Evolutionary conservation across 345 rosid species (phyloP).

Genomic region (Luvunga scandens): DNA sequence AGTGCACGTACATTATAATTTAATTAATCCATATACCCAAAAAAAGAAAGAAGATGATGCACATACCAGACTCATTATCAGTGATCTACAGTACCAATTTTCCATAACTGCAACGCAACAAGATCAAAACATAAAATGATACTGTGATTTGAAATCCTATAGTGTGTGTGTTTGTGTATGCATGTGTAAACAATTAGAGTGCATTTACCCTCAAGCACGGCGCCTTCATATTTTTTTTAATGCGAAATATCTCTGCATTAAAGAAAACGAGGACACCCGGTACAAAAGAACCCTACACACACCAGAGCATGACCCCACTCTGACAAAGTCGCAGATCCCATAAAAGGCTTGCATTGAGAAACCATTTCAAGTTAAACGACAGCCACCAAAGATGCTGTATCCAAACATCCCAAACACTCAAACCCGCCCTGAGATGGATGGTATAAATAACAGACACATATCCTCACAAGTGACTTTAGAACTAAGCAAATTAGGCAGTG

Average conservation of each 20-base stretch:
- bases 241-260: too few species aligned
- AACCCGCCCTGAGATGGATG: slow-evolving; percentile 61
- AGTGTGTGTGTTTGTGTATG: too few species aligned
- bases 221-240: too few species aligned
- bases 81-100: slow-evolving; percentile 57
- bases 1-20: slow-evolving; percentile 42
- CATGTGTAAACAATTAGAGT: too few species aligned
- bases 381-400: slow-evolving; percentile 37
- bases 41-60: slow-evolving; percentile 33
- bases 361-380: slow-evolving; percentile 62
- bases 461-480: too few species aligned
- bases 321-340: slow-evolving; percentile 52
- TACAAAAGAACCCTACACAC: too few species aligned
- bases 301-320: neutral
- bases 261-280: too few species aligned
- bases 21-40: slow-evolving; percentile 59
- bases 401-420: slow-evolving; percentile 26
- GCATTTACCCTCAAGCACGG: too few species aligned
- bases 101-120: slow-evolving; percentile 50
- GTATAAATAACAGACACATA: slow-evolving; percentile 38
- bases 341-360: slow-evolving; percentile 48
- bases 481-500: too few species aligned
- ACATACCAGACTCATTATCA: slow-evolving; percentile 45
- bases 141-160: neutral
- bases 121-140: neutral